A percentile compares a stretch with the other conserved stretches of the same genome.
Conservation (phyloP, 2,329 filamentous ascomycete genomes). For the Atkinsonella texensis region DNA sequence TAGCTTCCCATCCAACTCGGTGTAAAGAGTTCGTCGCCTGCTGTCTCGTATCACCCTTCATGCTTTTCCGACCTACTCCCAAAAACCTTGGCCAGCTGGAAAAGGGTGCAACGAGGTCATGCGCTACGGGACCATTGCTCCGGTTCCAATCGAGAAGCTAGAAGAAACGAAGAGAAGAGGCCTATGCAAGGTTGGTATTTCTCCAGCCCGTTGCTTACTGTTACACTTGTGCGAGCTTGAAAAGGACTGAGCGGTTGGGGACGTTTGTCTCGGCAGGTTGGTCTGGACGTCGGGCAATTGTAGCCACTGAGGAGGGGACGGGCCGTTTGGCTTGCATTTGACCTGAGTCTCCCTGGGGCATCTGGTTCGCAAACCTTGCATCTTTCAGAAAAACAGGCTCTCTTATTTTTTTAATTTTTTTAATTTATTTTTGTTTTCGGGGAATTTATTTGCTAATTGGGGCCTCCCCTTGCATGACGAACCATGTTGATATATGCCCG, state of each 20-base stretch:
- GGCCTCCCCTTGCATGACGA: too few species aligned
- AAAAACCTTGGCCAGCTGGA: too few species aligned
- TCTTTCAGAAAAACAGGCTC: not conserved
- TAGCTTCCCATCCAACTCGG: not conserved
- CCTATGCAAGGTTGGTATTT: not conserved
- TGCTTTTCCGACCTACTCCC: too few species aligned
- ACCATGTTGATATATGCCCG: too few species aligned
- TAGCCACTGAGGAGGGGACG: too few species aligned
- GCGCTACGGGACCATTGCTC: not conserved
- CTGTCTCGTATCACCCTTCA: not conserved
- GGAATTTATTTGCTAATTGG: too few species aligned
- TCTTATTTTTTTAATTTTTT: too few species aligned
- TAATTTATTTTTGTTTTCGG: too few species aligned
- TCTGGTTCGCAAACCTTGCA: not conserved
- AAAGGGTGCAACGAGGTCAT: not conserved
- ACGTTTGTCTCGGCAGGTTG: too few species aligned
- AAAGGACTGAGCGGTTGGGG: too few species aligned
- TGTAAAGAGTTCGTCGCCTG: not conserved
- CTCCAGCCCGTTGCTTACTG: not conserved
- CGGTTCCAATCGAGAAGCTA: not conserved
- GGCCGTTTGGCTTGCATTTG: too few species aligned
- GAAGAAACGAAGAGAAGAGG: not conserved
- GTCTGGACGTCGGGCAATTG: too few species aligned
- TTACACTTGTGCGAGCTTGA: not conserved
- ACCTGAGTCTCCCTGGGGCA: not conserved